Evolutionary conservation across 2,329 filamentous ascomycete genomes (phyloP).

Genomic region (Exophiala spinifera): DNA sequence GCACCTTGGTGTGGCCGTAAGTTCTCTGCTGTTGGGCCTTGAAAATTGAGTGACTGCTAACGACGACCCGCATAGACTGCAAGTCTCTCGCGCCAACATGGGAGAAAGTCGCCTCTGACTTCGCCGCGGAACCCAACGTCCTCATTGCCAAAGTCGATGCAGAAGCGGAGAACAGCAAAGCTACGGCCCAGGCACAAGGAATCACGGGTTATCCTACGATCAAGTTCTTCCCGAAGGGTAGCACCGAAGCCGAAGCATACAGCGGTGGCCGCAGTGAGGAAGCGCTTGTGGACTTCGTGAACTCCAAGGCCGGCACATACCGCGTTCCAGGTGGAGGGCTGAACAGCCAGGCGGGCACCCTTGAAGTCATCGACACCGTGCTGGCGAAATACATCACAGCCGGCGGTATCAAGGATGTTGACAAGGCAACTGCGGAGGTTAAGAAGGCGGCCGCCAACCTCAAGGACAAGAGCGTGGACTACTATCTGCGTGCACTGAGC

Average conservation of each 20-base stretch:
- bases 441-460: constrained; percentile 67
- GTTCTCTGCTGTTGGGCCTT: constrained; percentile 42
- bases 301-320: constrained; percentile 84
- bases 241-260: constrained; percentile 69
- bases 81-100: constrained; percentile 87
- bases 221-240: constrained; percentile 92
- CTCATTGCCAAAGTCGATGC: constrained; percentile 94
- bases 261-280: constrained; percentile 71
- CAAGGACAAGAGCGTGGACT: constrained; percentile 80
- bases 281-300: constrained; percentile 76
- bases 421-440: constrained; percentile 66
- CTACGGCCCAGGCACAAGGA: constrained; percentile 69
- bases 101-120: constrained; percentile 83
- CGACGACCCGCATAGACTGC: constrained; percentile 66
- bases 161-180: constrained; percentile 81
- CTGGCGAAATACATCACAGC: constrained; percentile 68
- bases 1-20: constrained; percentile 97
- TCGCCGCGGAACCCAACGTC: constrained; percentile 71
- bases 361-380: constrained; percentile 72
- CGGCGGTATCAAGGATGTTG: constrained; percentile 44
- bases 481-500: constrained; percentile 88
- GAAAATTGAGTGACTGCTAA: no score
- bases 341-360: constrained; percentile 73
- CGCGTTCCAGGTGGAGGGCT: constrained; percentile 77
- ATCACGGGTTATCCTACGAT: constrained; percentile 91